A percentile compares a stretch with the other conserved stretches of the same genome.
Evolutionary conservation across 192 early-diverging fungal species (phyloP).

Genomic region (Spizellomyces punctatus): DNA sequence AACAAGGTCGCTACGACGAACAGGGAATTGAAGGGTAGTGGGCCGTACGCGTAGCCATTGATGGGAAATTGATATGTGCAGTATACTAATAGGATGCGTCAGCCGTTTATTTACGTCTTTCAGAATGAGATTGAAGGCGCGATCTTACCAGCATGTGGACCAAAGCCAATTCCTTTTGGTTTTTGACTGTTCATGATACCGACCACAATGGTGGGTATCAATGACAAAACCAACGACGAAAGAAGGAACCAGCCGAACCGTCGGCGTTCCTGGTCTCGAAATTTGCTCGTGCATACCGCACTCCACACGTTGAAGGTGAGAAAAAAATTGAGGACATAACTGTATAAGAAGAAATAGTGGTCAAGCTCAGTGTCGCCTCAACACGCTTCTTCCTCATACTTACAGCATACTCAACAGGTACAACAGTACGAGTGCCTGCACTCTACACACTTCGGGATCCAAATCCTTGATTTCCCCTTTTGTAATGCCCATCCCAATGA

Average conservation of each 20-base stretch:
- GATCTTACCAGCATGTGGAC: background rate
- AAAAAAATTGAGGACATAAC: constrained; percentile 24
- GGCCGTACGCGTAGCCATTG: constrained; percentile 20
- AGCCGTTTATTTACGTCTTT: too few relatives aligned
- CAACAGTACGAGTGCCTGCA: constrained; percentile 16
- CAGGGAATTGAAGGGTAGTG: constrained; percentile 17
- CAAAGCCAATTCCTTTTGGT: constrained; percentile 11
- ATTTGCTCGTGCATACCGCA: constrained; percentile 28
- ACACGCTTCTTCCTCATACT: background rate
- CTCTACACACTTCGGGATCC: constrained; percentile 14
- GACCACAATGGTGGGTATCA: constrained; percentile 24
- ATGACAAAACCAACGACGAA: constrained; percentile 9
- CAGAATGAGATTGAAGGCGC: too few relatives aligned
- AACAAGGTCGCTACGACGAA: background rate
- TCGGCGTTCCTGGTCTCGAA: constrained; percentile 25
- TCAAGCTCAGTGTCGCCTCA: background rate
- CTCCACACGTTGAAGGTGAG: constrained; percentile 35
- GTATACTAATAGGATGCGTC: background rate
- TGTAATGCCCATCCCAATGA: constrained; percentile 14
- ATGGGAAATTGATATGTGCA: constrained; percentile 28
- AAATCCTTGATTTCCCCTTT: constrained; percentile 7
- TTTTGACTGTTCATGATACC: constrained; percentile 5
- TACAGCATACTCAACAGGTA: constrained; percentile 21
- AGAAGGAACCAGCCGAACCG: constrained; percentile 20
- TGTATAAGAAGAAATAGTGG: background rate